phyloP scores from a whole-genome alignment of 2,329 filamentous ascomycete genomes.

The Penicillium capsulatum region DNA sequence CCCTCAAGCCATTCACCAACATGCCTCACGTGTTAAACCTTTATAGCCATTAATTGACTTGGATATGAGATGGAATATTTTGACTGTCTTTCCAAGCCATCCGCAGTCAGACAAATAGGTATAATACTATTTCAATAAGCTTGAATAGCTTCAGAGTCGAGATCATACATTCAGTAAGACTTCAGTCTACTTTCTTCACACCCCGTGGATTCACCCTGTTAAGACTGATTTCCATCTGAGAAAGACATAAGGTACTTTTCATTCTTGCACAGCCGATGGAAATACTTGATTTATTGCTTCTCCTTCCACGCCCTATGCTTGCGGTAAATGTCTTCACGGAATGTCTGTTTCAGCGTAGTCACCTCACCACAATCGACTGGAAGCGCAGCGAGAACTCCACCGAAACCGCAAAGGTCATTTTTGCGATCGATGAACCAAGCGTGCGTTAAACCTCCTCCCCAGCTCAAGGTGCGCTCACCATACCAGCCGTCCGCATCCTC shows the following conservation, averaged over 20 bases:
- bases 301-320: constrained; percentile 35
- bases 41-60: no score
- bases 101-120: no score
- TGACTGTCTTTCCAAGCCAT: no score
- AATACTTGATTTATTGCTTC: neutral
- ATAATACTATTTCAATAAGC: no score
- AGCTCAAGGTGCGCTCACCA: constrained; percentile 43
- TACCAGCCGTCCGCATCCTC: constrained; percentile 45
- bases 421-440: constrained; percentile 50
- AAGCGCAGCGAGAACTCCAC: constrained; percentile 40
- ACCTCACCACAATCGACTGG: constrained; percentile 30
- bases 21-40: no score
- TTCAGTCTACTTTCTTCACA: no score
- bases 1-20: no score
- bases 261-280: neutral
- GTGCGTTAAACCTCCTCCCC: constrained; percentile 47
- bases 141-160: no score
- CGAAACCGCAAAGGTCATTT: constrained; percentile 45
- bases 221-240: neutral
- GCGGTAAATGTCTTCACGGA: constrained; percentile 43
- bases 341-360: constrained; percentile 40
- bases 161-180: no score
- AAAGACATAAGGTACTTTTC: neutral
- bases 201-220: no score
- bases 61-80: no score